Base-by-base conservation (phyloP, 371 early-diverging fungal genomes). In the Coemansia sp. region DNA sequence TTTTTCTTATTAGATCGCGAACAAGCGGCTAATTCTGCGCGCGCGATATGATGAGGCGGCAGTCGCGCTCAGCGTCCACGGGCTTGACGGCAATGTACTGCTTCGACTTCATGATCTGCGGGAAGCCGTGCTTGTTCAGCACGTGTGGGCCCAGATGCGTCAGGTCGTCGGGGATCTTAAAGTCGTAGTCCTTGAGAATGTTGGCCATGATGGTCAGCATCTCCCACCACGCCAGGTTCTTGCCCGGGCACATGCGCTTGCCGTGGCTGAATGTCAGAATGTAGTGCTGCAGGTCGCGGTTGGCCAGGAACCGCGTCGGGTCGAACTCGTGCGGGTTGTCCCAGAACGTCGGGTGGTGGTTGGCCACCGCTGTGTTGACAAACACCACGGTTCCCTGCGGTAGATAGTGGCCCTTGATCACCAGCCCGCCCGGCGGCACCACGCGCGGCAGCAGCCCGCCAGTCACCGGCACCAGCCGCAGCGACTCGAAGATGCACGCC, bases 241-340 rank as follows among this genome's bases (percentile, higher is more conserved):
- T 50, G 5, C 76, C 76, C 10, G 66, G 62, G 29, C 76, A 76
- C 11, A 53, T 48, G 32, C 76, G 71, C 11, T 46, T 51, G 18
- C 76, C 76, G 24, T 52, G 31, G 31, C 71, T 63, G 16, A 76
- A 76, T 7, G 77, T 64, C 61, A 77, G 37, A 16, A 71, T 46
- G 10, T 67, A 59, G 24, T 60, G 59, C 7, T 57, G 40, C 10
- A 59, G 58, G 5, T 60, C 54, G n/a, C 38, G 52, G 62, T 68
- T 52, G 16, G 14, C 57, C 11, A 72, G 18, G 36, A 63, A 77
- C 47, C 72, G 65, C n/a, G 44, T 46, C 0, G 68, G 77, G 9
- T 65, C 43, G 31, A 57, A 72, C 36, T 47, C 44, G 10, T 44
- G 39, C 1, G 74, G 74, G n/a, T 51, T 42, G 2, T 60, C 42